Base-by-base conservation (phyloP, 208 protist genomes). In the Angomonas ambiguus region DNA sequence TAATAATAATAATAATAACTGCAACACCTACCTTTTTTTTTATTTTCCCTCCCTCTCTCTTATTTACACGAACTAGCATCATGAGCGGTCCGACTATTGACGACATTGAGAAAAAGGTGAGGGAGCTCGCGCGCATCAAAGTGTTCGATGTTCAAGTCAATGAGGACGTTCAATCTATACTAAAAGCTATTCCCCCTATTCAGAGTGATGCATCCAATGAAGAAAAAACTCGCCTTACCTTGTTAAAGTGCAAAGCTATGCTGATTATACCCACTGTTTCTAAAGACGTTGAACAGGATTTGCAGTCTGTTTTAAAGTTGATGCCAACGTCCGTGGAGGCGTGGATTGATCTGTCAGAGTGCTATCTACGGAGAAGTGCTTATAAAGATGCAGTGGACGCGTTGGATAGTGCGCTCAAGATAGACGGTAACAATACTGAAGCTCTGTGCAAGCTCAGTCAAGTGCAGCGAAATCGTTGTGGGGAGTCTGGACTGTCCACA, bases 361-460 rank as follows among this genome's bases (percentile, higher is more conserved):
- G 83, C 63, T 72, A 88, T 27, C 63, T 84, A 42, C 85, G 86
- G 6, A 83, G 89, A 33, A 84, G 83, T 49, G 85, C 89, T 10
- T 86, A 77, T 41, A 79, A 82, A 42, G 89, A 95, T 72, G 85
- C 89, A 13, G 82, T 76, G 38, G 84, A 88, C 58, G 87, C 84
- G 0, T 70, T 95, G 25, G 83, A 95, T 20, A 88, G 64, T 42
- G 86, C 86, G 2, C 69, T 95, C 51, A 79, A 71, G 24, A 20
- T 83, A 0, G 64, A 87, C 30, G 49, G 75, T 2, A 35, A 49
- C 20, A 70, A 81, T 70, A 76, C 76, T 18, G 70, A 63, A n/a
- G 89, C 86, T 30, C 71, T 95, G 35, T 88, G 82, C 72, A 71
- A 83, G 71, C 92, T 93, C 75, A 95, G 89, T 63, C 86, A 86